phyloP scores from a whole-genome alignment of 257 asterid genomes.

The Penstemon newberryi region DNA sequence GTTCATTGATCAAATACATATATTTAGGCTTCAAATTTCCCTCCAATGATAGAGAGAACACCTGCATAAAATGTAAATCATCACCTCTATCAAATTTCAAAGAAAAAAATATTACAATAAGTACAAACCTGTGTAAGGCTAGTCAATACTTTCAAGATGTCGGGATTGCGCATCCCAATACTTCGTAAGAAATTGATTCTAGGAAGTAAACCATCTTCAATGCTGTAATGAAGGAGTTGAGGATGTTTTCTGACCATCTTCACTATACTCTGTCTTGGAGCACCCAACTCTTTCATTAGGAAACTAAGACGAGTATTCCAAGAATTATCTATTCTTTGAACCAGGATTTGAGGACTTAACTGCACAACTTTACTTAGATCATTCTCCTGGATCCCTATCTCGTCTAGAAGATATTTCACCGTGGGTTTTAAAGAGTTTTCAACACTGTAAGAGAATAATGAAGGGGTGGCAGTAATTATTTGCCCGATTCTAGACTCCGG shows the following conservation, averaged over 20 bases:
- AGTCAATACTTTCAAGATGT: slow-evolving; percentile 75
- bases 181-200: slow-evolving; percentile 82
- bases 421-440: slow-evolving; percentile 90
- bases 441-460: slow-evolving; percentile 87
- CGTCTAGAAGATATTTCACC: slow-evolving; percentile 75
- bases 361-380: slow-evolving; percentile 88
- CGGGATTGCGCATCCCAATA: slow-evolving; percentile 74
- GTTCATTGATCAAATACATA: slow-evolving; percentile 87
- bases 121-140: slow-evolving; percentile 82
- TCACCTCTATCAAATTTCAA: slow-evolving; percentile 11
- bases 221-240: slow-evolving; percentile 89
- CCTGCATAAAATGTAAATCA: slow-evolving; percentile 47
- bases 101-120: slow-evolving; percentile 1
- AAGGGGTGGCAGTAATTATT: slow-evolving; percentile 80
- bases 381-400: slow-evolving; percentile 72
- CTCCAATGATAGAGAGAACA: slow-evolving; percentile 84
- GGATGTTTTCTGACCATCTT: slow-evolving; percentile 97
- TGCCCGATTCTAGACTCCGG: slow-evolving; percentile 87
- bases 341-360: slow-evolving; percentile 95
- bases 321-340: slow-evolving; percentile 82
- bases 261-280: slow-evolving; percentile 82
- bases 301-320: slow-evolving; percentile 78
- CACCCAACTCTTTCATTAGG: slow-evolving; percentile 75
- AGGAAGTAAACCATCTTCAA: slow-evolving; percentile 82
- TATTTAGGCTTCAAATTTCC: slow-evolving; percentile 88